Evolutionary conservation across 306 rosid species (phyloP), one percentile per base, ranked within the genome.

Genomic region (Cicer chorassanicum): DNA sequence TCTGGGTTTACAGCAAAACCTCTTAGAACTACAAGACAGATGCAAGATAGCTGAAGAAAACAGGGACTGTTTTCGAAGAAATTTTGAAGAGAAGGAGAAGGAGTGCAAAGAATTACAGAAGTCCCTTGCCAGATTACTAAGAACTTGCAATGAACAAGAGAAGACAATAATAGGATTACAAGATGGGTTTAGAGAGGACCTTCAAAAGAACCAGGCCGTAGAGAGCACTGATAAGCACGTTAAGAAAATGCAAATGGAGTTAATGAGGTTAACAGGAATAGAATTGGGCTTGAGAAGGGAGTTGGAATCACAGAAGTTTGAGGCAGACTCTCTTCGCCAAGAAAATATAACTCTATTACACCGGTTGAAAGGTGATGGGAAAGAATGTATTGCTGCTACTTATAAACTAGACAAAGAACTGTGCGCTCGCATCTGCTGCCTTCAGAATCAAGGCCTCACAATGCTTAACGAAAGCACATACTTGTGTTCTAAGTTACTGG

Each of bases 111-210:
- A 90, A 60, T 80, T 95, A 72, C 93, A 79, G 6, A 92, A 88
- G 82, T 89, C 98, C 53, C 24, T 95, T 12, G 65, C 99, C 64
- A 86, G 96, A 77, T 80, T 89, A 75, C 74, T 80, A 64, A 86
- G 99, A 76, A 89, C 91, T 74, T 95, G 93, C 88, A 76, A 80
- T 46, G 99, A 95, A 78, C 99, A 95, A 84, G 96, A 90, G 88
- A 95, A 87, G 88, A 87, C 99, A 64, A 86, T 92, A 29, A 72
- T 82, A 19, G 92, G 97, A 51, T 85, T 92, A 72, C 86, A 86
- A 18, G 97, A 90, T 74, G 78, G 79, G 65, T 83, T 81, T 65
- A 67, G 81, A 19, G 91, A 85, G 82, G 82, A 88, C 68, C 70
- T 85, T 63, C 74, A 68, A 73, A 80, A 76, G 69, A 86, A 63